Base-by-base conservation (phyloP, 495 filamentous ascomycete genomes). In the Hyaloscypha bicolor region DNA sequence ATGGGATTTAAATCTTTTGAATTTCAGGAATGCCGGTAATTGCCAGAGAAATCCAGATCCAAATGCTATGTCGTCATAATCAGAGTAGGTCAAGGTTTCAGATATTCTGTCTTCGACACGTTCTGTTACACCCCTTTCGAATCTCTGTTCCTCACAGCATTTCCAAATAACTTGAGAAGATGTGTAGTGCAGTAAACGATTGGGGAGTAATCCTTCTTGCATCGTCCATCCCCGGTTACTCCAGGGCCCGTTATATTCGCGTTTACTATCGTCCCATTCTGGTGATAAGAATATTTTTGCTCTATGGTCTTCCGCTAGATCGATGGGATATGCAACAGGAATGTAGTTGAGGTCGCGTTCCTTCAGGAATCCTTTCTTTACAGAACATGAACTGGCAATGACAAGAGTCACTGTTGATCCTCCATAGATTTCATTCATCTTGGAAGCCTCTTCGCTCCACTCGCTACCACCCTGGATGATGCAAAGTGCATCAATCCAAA, bases 401-500 rank as follows among this genome's bases (percentile, higher is more conserved):
- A 69, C 64, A 58, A 78, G 69, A 56, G 74, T 75, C 37, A 76
- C 55, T 66, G 37, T 65, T 56, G 76, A 70, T 42, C 71, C 70
- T 39, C 60, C 60, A 66, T 76, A 76, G 30, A 75, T 75, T 57
- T 69, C 60, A 51, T 56, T 65, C 75, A 78, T 78, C 60, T 72
- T 67, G 12, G 68, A 63, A 55, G 75, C 71, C 62, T 77, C 67
- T 30, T 62, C 62, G 33, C 42, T 64, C 66, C 72, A 77, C 51
- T 74, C 66, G 11, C 60, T 62, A 61, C 71, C 51, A 68, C 73
- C 75, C 72, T 76, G 76, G n/a, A 75, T 33, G 58, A 76, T 76
- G 60, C 75, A 78, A 51, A 76, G 65, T 42, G 69, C 63, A 66
- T 78, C 76, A 35, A 77, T 71, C 75, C 76, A 78, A 37, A 78